Evolutionary conservation across 208 protist species (phyloP), one percentile per base, ranked within the genome.

Genomic region (Acanthamoeba healyi): DNA sequence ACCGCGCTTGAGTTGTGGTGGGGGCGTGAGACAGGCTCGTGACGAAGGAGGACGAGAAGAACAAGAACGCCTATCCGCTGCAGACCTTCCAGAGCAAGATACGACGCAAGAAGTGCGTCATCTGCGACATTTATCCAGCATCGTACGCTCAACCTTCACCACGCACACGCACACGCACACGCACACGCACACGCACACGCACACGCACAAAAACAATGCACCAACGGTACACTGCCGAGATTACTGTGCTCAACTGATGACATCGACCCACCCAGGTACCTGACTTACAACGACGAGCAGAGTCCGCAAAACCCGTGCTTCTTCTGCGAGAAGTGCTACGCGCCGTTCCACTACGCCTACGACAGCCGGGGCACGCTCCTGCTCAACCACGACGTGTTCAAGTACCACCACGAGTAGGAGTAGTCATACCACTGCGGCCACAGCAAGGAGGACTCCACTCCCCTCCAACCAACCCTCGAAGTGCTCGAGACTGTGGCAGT

Each of bases 61-160:
- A 95, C 9, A 38, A 24, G 0, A 51, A 82, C 12, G 32, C 42
- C 19, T 97, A 97, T 90, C 96, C 96, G 34, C 29, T 95, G 4
- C 32, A 93, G 5, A 92, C 19, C 4, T 96, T 94, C 74, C 96
- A 97, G 61, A n/a, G 42, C 15, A 96, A 96, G 81, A 15, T 93
- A 2, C 79, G 95, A 44, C 94, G 95, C 87, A 95, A 89, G 58
- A 96, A 96, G 34, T 97, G 96, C 77, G 61, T 22, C n/a, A 92
- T 97, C 26, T 97, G 96, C 58, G 96, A 97, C 72, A 96, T 97
- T 51, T 97, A 96, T 46, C 61, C 94, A 24, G 91, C 96, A 29
- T 95, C 94, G 88, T 97, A 95, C 87, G 51, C 10, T 34, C 95
- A 46, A 86, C 4, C 93, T 42, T 92, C 82, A 46, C 94, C 94